Conservation (phyloP, 495 filamentous ascomycete genomes). For the Achaetomiella virescens region DNA sequence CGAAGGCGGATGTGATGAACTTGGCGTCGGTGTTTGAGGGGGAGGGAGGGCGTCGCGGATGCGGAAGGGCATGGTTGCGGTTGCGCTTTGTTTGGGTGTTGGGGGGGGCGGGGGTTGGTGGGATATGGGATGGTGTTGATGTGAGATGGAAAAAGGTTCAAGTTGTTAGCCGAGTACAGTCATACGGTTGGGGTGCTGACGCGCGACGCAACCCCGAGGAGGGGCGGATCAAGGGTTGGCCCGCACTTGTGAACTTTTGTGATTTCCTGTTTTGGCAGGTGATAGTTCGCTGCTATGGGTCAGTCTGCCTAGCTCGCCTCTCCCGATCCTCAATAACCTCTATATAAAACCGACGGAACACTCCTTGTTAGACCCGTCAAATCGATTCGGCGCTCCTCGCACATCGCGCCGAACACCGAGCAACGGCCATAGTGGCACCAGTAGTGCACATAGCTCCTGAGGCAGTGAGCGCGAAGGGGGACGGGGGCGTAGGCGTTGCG, state of each 20-base stretch:
- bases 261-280: too few relatives aligned
- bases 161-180: not conserved
- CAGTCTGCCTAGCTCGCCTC: too few relatives aligned
- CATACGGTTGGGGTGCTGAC: too few relatives aligned
- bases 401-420: not conserved
- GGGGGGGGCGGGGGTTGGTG: not conserved
- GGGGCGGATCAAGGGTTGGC: too few relatives aligned
- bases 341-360: not conserved
- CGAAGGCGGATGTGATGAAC: conserved; percentile 9
- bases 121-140: not conserved
- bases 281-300: too few relatives aligned
- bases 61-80: conserved; percentile 7
- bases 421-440: not conserved
- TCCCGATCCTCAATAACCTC: not conserved
- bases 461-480: too few relatives aligned
- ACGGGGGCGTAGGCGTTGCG: too few relatives aligned
- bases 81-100: not conserved
- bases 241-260: too few relatives aligned
- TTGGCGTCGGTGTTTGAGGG: conserved; percentile 11
- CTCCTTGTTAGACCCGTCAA: not conserved
- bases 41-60: conserved; percentile 13
- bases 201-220: too few relatives aligned
- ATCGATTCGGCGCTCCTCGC: not conserved
- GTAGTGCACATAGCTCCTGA: too few relatives aligned
- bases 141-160: not conserved